Base-by-base conservation (phyloP, 2,329 filamentous ascomycete species). In the Fusarium sublunatum region DNA sequence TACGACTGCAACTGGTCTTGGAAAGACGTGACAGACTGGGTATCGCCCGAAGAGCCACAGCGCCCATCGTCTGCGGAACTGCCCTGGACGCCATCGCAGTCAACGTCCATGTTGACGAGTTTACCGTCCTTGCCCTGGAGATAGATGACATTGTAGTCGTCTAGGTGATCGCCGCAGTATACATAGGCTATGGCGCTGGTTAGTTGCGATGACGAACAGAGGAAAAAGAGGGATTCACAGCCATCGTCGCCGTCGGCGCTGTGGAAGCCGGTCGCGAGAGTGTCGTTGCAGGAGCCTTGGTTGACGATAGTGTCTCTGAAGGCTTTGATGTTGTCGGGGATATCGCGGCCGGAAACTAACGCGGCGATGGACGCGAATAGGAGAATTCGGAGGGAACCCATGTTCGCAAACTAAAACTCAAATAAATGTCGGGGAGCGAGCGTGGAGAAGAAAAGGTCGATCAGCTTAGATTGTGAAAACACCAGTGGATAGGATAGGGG, bases 61-160 rank as follows among this genome's bases (percentile, higher is more conserved):
- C 78, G 77, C 2, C 81, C 79, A 28, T 78, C 79, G 52, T 78
- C 75, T 32, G 75, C 75, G 26, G 73, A 64, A 7, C 76, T 75
- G 22, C 73, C 71, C 51, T 83, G 77, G 7, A 75, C 68, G 22
- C 85, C 85, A 63, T 87, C 84, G 66, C 85, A 87, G 73, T 86
- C 84, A 50, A 87, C 77, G 64, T 86, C 84, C 81, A 87, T 85
- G 71, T 86, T 81, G 47, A 76, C 79, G 35, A 86, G 74, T 34
- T 77, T 65, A 22, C 75, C 75, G 5, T 72, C 67, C 4, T 70
- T 73, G 40, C 79, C 79, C 54, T 81, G 79, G 12, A 86, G 70
- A 72, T 82, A 86, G 55, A 87, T 73, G 39, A 82, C 75, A 32
- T 77, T 75, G 67, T 73, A 74, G 32, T 77, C 71, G 15, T 68